Percentiles rank a stretch among this genome's conserved stretches.
These are phyloP conservation scores for Boletus huronensis DNA, from an alignment of 768 basidiomycete genomes.

Conservation along the genomic window DNA sequence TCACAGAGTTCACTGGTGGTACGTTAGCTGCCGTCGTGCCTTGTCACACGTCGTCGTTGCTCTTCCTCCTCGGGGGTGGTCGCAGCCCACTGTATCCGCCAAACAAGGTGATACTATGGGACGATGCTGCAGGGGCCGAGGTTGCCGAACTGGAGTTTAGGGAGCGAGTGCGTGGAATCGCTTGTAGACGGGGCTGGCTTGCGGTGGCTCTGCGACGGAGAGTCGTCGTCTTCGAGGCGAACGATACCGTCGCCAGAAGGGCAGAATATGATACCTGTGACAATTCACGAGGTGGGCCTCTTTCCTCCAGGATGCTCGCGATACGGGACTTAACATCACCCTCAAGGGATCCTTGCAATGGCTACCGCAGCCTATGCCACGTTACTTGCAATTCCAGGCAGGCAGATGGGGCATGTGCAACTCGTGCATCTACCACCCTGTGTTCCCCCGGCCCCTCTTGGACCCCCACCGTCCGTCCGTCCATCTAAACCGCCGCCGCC, in stretches of 20 bases:
- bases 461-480: constrained; percentile 51
- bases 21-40: constrained; percentile 77
- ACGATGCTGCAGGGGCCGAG: constrained; percentile 71
- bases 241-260: constrained; percentile 56
- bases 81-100: constrained; percentile 85
- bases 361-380: constrained; percentile 78
- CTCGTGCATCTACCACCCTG: constrained; percentile 83
- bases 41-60: constrained; percentile 73
- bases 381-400: constrained; percentile 79
- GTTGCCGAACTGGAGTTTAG: constrained; percentile 89
- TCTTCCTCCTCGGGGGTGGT: constrained; percentile 86
- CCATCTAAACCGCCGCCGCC: constrained; percentile 55
- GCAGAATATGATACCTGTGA: constrained; percentile 86
- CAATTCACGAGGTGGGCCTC: constrained; percentile 68
- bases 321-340: neutral
- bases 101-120: constrained; percentile 91
- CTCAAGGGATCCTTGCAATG: constrained; percentile 71
- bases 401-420: constrained; percentile 85
- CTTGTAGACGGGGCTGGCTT: constrained; percentile 80
- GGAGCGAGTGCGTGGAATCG: constrained; percentile 75
- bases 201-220: constrained; percentile 76
- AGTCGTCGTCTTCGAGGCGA: constrained; percentile 75
- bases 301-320: constrained; percentile 1
- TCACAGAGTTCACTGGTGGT: constrained; percentile 70
- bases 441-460: constrained; percentile 51